phyloP scores from a whole-genome alignment of 2,329 filamentous ascomycete species.

The Tolypocladium endophyticum region DNA sequence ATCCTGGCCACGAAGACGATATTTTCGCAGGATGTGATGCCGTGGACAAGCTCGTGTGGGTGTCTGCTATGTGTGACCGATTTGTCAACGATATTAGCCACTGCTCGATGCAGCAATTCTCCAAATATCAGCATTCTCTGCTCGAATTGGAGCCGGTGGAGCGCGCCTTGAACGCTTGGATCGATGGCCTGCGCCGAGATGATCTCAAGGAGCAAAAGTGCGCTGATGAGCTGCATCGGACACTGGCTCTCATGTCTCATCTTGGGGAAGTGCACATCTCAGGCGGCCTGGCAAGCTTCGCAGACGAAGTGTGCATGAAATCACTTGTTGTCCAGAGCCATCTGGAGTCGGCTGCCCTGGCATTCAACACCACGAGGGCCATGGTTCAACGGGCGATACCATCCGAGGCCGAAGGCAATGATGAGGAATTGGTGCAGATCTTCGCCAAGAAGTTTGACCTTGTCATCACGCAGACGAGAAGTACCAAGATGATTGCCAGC shows the following conservation, averaged over 20 bases:
- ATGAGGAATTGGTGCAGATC: slow-evolving; percentile 56
- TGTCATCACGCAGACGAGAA: slow-evolving; percentile 65
- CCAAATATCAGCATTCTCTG: slow-evolving; percentile 65
- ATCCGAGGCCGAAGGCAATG: slow-evolving; percentile 33
- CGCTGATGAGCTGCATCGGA: slow-evolving; percentile 69
- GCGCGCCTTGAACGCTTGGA: slow-evolving; percentile 76
- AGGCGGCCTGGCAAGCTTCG: slow-evolving; percentile 58
- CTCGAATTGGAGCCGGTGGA: slow-evolving; percentile 90
- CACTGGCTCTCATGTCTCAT: slow-evolving; percentile 79
- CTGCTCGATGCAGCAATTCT: slow-evolving; percentile 70
- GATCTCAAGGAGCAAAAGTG: slow-evolving; percentile 80
- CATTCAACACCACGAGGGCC: slow-evolving; percentile 50
- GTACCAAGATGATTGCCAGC: slow-evolving; percentile 70
- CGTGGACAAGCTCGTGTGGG: slow-evolving; percentile 76
- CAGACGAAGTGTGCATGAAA: slow-evolving; percentile 71
- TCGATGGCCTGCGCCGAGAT: slow-evolving; percentile 73
- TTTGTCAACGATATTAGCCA: slow-evolving; percentile 72
- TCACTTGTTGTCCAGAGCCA: slow-evolving; percentile 68
- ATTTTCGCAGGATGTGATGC: slow-evolving; percentile 71
- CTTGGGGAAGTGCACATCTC: slow-evolving; percentile 72
- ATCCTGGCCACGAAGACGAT: slow-evolving; percentile 65
- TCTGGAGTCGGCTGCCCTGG: slow-evolving; percentile 64
- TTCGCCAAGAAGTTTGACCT: slow-evolving; percentile 62
- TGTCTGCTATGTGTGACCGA: slow-evolving; percentile 71
- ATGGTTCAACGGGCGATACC: slow-evolving; percentile 59